A percentile compares a stretch with the other conserved stretches of the same genome.
These are phyloP conservation scores for Cytospora chrysosperma DNA, from an alignment of 2,329 filamentous ascomycete genomes.

Conservation along the genomic window DNA sequence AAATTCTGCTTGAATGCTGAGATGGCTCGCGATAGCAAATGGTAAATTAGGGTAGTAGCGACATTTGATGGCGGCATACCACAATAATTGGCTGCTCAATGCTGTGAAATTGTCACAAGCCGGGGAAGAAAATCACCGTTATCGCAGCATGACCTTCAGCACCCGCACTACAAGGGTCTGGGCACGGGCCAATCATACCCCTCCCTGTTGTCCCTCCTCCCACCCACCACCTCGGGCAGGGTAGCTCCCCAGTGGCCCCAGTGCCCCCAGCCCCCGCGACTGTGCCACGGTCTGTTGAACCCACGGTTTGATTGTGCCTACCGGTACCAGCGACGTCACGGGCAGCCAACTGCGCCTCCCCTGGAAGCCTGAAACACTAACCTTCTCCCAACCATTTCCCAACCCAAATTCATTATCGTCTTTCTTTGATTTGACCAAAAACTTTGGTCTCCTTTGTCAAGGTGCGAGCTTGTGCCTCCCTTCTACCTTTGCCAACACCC, in stretches of 20 bases:
- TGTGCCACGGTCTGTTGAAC: background rate
- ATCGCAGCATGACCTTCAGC: background rate
- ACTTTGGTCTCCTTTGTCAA: background rate
- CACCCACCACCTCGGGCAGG: slow-evolving; percentile 8
- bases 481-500: background rate
- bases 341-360: slow-evolving; percentile 23
- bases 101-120: background rate
- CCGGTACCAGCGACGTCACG: slow-evolving; percentile 13
- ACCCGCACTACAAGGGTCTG: background rate
- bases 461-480: background rate
- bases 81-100: background rate
- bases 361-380: slow-evolving; percentile 24
- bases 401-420: background rate
- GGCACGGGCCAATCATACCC: background rate
- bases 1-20: background rate
- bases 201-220: background rate
- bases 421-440: background rate
- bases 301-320: slow-evolving; percentile 7
- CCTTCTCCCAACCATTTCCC: slow-evolving; percentile 18
- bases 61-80: background rate
- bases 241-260: too few relatives aligned
- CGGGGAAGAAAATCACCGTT: background rate
- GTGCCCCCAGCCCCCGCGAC: background rate
- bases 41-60: slow-evolving; percentile 9
- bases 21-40: slow-evolving; percentile 11